Base-by-base conservation (phyloP, 2,329 filamentous ascomycete species). In the Elsinoe fawcettii region DNA sequence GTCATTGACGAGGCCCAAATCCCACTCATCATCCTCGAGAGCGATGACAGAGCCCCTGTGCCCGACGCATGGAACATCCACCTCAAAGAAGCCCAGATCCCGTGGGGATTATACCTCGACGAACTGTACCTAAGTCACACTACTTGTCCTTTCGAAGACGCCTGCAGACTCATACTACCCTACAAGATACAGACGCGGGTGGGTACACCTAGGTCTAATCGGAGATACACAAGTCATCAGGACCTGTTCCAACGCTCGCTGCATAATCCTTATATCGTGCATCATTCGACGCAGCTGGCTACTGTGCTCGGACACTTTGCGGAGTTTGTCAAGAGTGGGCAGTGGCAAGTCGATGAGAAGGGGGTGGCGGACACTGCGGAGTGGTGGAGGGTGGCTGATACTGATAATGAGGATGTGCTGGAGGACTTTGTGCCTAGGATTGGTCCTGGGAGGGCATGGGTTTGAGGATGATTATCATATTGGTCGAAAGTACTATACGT, bases 71-170 rank as follows among this genome's bases (percentile, higher is more conserved):
- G 46, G 46, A 22, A 32, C 8, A n/a, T n/a, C n/a, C n/a, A n/a
- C n/a, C 14, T 9, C 25, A 4, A 18, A 2, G 9, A 51, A 11
- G 16, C 3, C 67, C 66, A 0, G 59, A 60, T 69, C 2, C 67
- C 67, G n/a, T 69, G 67, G 57, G 67, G 67, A 5, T 60, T 70
- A 2, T 70, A 70, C 46, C 65, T 70, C 1, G 67, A 70, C 51
- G 64, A 64, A 7, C 14, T 7, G 5, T 66, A 68, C 51, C 65
- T 65, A 3, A 67, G 67, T 39, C n/a, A n/a, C n/a, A 66, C 65
- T 2, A 63, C 66, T 34, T 69, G 69, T 36, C 66, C 67, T 4
- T 69, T 69, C 58, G 67, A 70, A 34, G 67, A 70, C 55, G 66
- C 65, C 4, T 69, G 67, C 54, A 61, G 66, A 9, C 59, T 70